Percentiles rank a stretch among this genome's conserved stretches.
phyloP scores from a whole-genome alignment of 2,329 filamentous ascomycete species.

The Penicillium rolfsii region DNA sequence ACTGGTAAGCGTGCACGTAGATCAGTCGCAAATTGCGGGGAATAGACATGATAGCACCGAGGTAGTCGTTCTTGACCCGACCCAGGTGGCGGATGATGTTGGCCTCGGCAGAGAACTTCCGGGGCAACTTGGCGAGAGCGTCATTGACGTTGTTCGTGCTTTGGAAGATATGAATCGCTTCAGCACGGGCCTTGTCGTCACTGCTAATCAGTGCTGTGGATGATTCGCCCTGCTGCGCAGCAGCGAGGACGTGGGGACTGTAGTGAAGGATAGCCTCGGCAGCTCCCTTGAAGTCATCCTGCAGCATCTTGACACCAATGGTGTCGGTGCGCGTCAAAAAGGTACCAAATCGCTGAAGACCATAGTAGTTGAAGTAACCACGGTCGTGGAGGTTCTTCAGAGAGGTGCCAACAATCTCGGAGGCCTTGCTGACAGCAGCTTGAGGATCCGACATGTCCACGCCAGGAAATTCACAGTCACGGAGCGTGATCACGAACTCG shows the following conservation, averaged over 20 bases:
- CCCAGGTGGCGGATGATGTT: constrained; percentile 77
- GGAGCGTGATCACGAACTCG: constrained; percentile 88
- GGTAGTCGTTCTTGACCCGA: constrained; percentile 65
- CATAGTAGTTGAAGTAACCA: constrained; percentile 97
- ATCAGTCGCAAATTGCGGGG: constrained; percentile 82
- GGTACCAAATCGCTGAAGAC: constrained; percentile 93
- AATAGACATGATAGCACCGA: constrained; percentile 79
- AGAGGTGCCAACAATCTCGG: constrained; percentile 56
- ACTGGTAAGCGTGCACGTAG: constrained; percentile 98
- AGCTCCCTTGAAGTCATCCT: constrained; percentile 78
- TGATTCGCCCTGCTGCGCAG: constrained; percentile 53
- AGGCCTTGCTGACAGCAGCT: constrained; percentile 47
- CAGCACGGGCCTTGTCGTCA: constrained; percentile 79
- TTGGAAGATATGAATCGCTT: constrained; percentile 75
- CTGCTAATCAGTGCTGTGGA: constrained; percentile 58
- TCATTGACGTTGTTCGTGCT: constrained; percentile 60
- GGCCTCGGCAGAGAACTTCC: constrained; percentile 78
- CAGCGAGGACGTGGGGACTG: constrained; percentile 63
- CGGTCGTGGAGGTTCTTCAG: constrained; percentile 69
- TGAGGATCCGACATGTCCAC: constrained; percentile 49
- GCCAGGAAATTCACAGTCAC: constrained; percentile 72
- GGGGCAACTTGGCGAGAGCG: constrained; percentile 71
- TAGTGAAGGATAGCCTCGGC: constrained; percentile 77
- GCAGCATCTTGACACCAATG: constrained; percentile 80
- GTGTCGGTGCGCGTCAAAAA: constrained; percentile 83